Evolutionary conservation across 257 asterid genomes (phyloP).

Genomic region (Gentiana straminea): DNA sequence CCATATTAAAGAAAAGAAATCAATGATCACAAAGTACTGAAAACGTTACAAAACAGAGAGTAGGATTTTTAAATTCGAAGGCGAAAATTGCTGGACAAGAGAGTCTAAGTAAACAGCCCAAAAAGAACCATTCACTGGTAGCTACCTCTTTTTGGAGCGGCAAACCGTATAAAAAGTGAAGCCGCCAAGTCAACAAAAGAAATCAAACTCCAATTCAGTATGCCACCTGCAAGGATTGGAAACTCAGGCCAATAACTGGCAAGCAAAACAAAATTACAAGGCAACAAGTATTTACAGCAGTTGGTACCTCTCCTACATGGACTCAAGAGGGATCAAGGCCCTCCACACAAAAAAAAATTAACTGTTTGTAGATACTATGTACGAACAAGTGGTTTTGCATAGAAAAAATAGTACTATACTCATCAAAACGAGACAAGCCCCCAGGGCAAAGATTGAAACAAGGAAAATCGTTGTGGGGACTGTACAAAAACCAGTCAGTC

Average conservation of each 20-base stretch:
- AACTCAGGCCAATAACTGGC: constrained; percentile 1
- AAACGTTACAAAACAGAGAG: not conserved
- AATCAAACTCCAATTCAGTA: constrained; percentile 72
- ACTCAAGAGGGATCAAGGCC: too few relatives aligned
- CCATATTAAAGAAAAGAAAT: not conserved
- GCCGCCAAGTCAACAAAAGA: constrained; percentile 56
- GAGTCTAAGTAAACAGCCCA: constrained; percentile 13
- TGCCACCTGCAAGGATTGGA: constrained; percentile 46
- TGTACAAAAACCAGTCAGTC: too few relatives aligned
- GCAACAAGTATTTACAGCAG: not conserved
- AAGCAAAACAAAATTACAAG: not conserved
- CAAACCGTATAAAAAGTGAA: constrained; percentile 53
- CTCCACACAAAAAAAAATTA: too few relatives aligned
- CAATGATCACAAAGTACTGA: not conserved
- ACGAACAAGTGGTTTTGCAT: too few relatives aligned
- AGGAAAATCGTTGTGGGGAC: too few relatives aligned
- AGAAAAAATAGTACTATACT: too few relatives aligned
- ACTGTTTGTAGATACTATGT: too few relatives aligned
- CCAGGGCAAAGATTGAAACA: too few relatives aligned
- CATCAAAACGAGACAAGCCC: too few relatives aligned
- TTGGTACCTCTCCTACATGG: not conserved
- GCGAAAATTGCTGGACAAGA: constrained; percentile 4
- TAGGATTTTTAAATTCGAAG: not conserved
- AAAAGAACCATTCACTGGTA: constrained; percentile 4
- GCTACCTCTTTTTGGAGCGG: constrained; percentile 62